Percentiles rank a stretch among this genome's conserved stretches.
Conservation (phyloP, 148 eudicot species). For the Heliosperma pusillum region DNA sequence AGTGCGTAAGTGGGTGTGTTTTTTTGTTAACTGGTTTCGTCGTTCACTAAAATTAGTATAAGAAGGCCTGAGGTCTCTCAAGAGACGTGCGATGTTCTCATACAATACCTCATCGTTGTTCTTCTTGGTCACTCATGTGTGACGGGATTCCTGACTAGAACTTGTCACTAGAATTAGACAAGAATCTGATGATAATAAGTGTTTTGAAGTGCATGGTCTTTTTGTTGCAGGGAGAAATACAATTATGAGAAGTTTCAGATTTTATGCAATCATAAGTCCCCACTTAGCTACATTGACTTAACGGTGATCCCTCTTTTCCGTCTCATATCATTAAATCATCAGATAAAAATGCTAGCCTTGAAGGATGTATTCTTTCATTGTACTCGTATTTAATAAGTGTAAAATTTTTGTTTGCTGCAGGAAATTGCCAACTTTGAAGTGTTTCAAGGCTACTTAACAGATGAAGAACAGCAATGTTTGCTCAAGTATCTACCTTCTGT, state of each 20-base stretch:
- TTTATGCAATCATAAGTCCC: constrained; percentile 62
- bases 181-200: background rate
- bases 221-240: constrained; percentile 58
- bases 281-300: constrained; percentile 55
- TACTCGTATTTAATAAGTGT: constrained; percentile 8
- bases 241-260: constrained; percentile 51
- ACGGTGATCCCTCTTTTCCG: constrained; percentile 49
- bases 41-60: no score
- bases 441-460: constrained; percentile 50
- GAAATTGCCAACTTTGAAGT: constrained; percentile 60
- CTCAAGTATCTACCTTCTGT: constrained; percentile 62
- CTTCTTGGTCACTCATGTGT: no score
- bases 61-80: no score
- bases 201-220: constrained; percentile 19
- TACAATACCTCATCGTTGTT: no score
- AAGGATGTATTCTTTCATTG: background rate
- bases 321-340: background rate
- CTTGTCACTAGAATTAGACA: no score
- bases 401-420: constrained; percentile 38
- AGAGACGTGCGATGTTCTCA: no score
- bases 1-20: no score
- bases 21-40: no score
- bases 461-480: constrained; percentile 68
- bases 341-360: background rate
- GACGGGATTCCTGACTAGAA: no score